Evolutionary conservation across 108 stramenopile genomes (phyloP), one percentile per base, ranked within the genome.

Genomic region (Nannochloropsis gaditana): DNA sequence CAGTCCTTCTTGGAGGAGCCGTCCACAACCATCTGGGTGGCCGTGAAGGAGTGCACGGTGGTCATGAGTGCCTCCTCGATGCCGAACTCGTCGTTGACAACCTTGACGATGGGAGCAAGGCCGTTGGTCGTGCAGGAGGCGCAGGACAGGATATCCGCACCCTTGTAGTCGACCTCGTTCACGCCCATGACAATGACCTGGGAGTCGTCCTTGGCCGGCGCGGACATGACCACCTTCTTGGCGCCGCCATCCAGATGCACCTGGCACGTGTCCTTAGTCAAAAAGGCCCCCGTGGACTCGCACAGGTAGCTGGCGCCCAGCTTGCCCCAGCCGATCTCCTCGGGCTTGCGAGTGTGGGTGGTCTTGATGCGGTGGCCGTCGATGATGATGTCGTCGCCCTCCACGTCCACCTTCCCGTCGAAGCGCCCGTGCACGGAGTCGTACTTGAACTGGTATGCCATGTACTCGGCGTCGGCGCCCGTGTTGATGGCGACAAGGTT

Each of bases 381-480:
- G 85, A 99, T 91, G 90, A 99, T 90, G 83, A 99, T 94, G 94
- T 94, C 94, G 94, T 97, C 96, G 87, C 94, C 99, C 84, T 97
- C 97, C 85, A 95, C 90, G 91, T 98, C 98, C 45, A 99, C 95
- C 85, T 96, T 94, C 87, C 96, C 97, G 92, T 93, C 92, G 93
- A 92, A 97, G 86, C 92, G 94, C 90, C 98, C 98, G 95, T 99
- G 98, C 90, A 98, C 96, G 92, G 97, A 94, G 92, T 99, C 99
- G 93, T 98, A 98, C 96, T 97, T 97, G 96, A 97, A 96, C 91
- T 98, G 97, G 96, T 99, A 99, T 86, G 96, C 97, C 97, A 97
- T 97, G 98, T 99, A 97, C 83, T 97, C 96, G 84, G 96, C 92
- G 87, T 95, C 95, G 91, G 96, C 97, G 84, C 97, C 97, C 82